Base-by-base conservation (phyloP, 2,329 filamentous ascomycete genomes). In the Neurospora sp. region DNA sequence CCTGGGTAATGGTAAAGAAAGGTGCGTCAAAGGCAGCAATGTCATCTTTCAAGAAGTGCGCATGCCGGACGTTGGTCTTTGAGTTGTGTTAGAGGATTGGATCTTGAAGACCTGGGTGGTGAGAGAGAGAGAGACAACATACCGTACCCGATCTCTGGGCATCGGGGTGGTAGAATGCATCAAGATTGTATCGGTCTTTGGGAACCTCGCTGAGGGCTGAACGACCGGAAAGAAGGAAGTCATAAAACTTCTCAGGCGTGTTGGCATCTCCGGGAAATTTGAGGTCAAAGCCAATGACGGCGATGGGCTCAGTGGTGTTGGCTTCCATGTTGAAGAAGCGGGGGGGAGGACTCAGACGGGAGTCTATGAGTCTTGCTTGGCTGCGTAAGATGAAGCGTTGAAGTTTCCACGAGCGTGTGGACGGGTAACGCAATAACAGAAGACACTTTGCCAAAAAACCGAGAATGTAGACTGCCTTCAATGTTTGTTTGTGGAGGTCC, bases 211-310 rank as follows among this genome's bases (percentile, higher is more conserved):
- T 19, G 38, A 62, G 38, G 9, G 70, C 15, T 23, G 72, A 71
- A 3, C 42, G 68, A 6, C 71, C 68, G 1, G 46, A 17, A 2
- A 38, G 38, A 10, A 78, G 71, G 33, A 80, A 69, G 8, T 76
- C 68, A 77, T 77, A 78, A 0, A 79, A 72, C 52, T 76, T 74
- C 4, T 74, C 74, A 8, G 77, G 76, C 33, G 71, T 75, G 23
- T 69, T 68, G 33, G 74, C 72, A 15, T 70, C 72, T 17, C 78
- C 77, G 9, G 77, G 74, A n/a, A 78, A 74, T 10, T 77, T 75
- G 66, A 76, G 79, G 28, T 68, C 75, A 39, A 74, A 76, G 71
- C 78, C 78, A 68, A 79, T 73, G 19, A 79, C 73, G 69, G 77
- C 78, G 38, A 79, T 78, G 7, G 74, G 75, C 69, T 72, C 71